phyloP scores from a whole-genome alignment of 306 rosid species.

The Vigna nakashimae region DNA sequence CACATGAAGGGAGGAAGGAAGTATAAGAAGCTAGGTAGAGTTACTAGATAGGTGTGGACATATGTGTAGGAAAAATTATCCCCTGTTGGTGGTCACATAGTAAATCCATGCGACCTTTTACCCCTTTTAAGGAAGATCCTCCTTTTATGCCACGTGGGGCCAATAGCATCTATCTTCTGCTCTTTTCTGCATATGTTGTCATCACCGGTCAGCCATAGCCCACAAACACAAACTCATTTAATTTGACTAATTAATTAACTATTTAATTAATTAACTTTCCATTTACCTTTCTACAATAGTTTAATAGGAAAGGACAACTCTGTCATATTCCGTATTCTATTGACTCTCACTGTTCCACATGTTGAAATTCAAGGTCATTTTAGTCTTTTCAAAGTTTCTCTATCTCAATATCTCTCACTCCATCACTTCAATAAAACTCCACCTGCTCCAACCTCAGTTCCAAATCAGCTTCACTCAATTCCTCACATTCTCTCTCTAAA shows the following conservation, averaged over 20 bases:
- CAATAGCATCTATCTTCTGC: conserved; percentile 35
- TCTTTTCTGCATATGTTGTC: conserved; percentile 31
- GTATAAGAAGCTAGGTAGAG: too few relatives aligned
- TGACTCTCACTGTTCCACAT: conserved; percentile 43
- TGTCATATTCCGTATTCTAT: conserved; percentile 42
- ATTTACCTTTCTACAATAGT: background rate
- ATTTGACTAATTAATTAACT: background rate
- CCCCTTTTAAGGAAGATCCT: conserved; percentile 58
- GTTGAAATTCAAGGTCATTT: conserved; percentile 40
- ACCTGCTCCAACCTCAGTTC: conserved; percentile 25
- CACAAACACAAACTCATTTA: conserved; percentile 16
- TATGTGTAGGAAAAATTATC: conserved; percentile 15
- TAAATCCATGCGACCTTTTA: conserved; percentile 41
- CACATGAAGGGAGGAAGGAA: background rate
- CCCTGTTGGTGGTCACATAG: conserved; percentile 30
- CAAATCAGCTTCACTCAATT: background rate
- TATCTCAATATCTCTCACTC: background rate
- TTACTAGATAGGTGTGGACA: background rate
- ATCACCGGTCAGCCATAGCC: conserved; percentile 36
- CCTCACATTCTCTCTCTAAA: conserved; percentile 15
- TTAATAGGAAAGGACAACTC: conserved; percentile 44
- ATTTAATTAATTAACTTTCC: conserved; percentile 42
- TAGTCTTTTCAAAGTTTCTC: conserved; percentile 2
- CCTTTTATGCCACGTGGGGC: conserved; percentile 56
- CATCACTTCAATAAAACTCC: background rate